These are phyloP conservation scores for Penicillium flavigenum DNA, from an alignment of 495 filamentous ascomycete genomes.

Conservation along the genomic window DNA sequence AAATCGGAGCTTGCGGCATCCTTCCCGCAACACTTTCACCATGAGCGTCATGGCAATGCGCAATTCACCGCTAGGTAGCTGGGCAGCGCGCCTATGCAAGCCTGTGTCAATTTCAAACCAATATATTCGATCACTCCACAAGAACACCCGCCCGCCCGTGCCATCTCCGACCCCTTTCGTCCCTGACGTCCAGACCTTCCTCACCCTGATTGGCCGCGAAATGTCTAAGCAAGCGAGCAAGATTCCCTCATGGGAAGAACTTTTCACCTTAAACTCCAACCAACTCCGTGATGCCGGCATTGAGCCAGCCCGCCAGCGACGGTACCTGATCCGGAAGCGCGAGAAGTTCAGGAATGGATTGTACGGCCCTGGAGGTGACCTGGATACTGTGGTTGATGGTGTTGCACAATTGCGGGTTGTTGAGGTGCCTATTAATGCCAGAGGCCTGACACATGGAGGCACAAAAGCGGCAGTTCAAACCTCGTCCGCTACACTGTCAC, in stretches of 20 bases:
- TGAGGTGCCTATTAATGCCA: slow-evolving; percentile 51
- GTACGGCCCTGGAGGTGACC: slow-evolving; percentile 76
- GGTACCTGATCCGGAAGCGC: slow-evolving; percentile 83
- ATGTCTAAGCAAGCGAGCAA: slow-evolving; percentile 75
- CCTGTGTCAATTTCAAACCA: slow-evolving; percentile 28
- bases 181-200: slow-evolving; percentile 87
- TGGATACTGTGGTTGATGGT: slow-evolving; percentile 70
- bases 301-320: slow-evolving; percentile 75
- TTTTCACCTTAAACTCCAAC: slow-evolving; percentile 74
- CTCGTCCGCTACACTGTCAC: slow-evolving; percentile 48
- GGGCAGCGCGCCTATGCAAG: slow-evolving; percentile 31
- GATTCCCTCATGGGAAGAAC: slow-evolving; percentile 81
- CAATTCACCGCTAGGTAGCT: slow-evolving; percentile 29
- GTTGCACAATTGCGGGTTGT: slow-evolving; percentile 66
- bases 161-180: slow-evolving; percentile 79
- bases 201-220: slow-evolving; percentile 85
- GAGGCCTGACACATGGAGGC: background rate
- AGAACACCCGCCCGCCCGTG: slow-evolving; percentile 38
- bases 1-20: slow-evolving; percentile 9
- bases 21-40: slow-evolving; percentile 5
- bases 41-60: slow-evolving; percentile 36
- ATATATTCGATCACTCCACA: slow-evolving; percentile 38
- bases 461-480: background rate
- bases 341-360: slow-evolving; percentile 75
- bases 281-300: slow-evolving; percentile 82